Base-by-base conservation (phyloP, 2,329 filamentous ascomycete species). In the Pestalotiopsis sp. region DNA sequence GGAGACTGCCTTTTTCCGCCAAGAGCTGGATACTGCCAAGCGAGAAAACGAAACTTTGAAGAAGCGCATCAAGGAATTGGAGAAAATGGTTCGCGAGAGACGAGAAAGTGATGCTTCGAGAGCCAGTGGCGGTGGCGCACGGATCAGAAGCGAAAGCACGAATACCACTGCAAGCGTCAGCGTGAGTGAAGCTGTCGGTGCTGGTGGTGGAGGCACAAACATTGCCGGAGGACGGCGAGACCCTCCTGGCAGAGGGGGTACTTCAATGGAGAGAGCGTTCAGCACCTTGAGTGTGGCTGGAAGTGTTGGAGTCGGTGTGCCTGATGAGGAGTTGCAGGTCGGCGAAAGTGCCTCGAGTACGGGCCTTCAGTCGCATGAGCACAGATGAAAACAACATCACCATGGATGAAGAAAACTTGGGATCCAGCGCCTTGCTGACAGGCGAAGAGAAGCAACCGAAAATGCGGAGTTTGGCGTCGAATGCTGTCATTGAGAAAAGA, bases 41-140 rank as follows among this genome's bases (percentile, higher is more conserved):
- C 82, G 84, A 61, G 90, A 92, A 78, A 92, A 92, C 69, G 90
- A 92, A 66, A 77, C 78, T 0, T 79, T 92, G 60, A 90, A 89
- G 81, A 82, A 85, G 67, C 84, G 87, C 14, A 86, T 92, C 68
- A 84, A 88, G 60, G 90, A 92, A 58, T 79, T 92, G 12, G 90
- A 92, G 79, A 82, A 84, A 49, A 79, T 83, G 70, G 80, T 91
- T 7, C 81, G 84, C 6, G 84, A 87, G 62, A 78, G 83, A 12
- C 80, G 83, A 41, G 79, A 82, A 49, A 85, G 85, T 72, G 85
- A 87, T 52, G 41, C 70, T 2, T 67, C 60, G 3, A 25, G 20
- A 23, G 17, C 41, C 2, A 60, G 64, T 14, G 57, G 60, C 23
- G n/a, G 71, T 20, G 60, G 68, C 14, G 71, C 70, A 25, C 72